These are phyloP conservation scores for Arthroderma sp. DNA, from an alignment of 2,329 filamentous ascomycete species.

Conservation along the genomic window DNA sequence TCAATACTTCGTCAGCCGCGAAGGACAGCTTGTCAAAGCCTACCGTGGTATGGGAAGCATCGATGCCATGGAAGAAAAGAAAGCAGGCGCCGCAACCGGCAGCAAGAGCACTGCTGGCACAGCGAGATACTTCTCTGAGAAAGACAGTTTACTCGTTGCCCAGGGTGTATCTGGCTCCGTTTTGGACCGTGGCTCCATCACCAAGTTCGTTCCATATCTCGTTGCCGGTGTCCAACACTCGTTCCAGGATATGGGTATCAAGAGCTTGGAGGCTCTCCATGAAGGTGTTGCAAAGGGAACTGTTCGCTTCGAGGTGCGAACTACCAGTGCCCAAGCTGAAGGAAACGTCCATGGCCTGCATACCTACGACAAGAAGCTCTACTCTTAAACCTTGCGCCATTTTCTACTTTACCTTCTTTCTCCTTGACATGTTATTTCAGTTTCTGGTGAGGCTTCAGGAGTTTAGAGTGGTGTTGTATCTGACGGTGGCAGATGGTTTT, in stretches of 20 bases:
- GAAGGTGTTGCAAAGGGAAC: constrained; percentile 59
- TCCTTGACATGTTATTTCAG: background rate
- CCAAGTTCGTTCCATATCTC: constrained; percentile 92
- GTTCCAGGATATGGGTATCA: constrained; percentile 84
- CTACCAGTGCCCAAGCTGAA: constrained; percentile 87
- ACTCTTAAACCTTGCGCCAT: constrained; percentile 46
- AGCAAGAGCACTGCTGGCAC: constrained; percentile 74
- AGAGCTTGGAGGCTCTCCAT: constrained; percentile 67
- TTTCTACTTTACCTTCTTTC: background rate
- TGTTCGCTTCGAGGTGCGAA: constrained; percentile 87
- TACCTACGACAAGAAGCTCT: constrained; percentile 99
- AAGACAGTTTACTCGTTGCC: constrained; percentile 84
- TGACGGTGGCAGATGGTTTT: background rate
- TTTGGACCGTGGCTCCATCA: constrained; percentile 56
- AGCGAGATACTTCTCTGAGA: constrained; percentile 95
- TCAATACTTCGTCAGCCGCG: constrained; percentile 87
- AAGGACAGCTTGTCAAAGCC: constrained; percentile 96
- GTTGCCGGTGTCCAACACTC: constrained; percentile 94
- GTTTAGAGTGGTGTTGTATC: background rate
- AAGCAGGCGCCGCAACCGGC: constrained; percentile 62
- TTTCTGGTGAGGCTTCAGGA: background rate
- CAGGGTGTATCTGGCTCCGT: constrained; percentile 79
- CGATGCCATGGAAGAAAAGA: constrained; percentile 99
- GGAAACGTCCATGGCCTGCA: constrained; percentile 94
- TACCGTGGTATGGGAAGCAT: constrained; percentile 99